Conservation (phyloP, 164 flowering plant species). For the Hamamelis virginiana region DNA sequence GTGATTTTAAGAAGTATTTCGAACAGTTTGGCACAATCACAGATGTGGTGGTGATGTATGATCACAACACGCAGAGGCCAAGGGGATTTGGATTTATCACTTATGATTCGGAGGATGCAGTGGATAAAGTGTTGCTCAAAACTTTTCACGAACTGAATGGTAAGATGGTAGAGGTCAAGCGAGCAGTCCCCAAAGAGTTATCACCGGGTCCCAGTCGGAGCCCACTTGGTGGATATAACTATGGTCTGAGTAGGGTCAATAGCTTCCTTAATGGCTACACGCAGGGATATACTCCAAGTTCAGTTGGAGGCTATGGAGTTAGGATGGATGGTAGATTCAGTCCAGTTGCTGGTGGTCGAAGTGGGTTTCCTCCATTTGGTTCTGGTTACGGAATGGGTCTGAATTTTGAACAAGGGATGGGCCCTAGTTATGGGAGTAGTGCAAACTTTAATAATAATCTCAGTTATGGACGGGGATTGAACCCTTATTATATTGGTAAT, state of each 20-base stretch:
- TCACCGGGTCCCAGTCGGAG: conserved; percentile 51
- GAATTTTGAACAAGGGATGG: conserved; percentile 44
- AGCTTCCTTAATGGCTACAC: conserved; percentile 42
- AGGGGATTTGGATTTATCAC: conserved; percentile 59
- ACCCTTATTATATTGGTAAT: conserved; percentile 44
- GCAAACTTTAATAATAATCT: conserved; percentile 36
- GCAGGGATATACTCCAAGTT: conserved; percentile 38
- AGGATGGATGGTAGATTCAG: conserved; percentile 51
- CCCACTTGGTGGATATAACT: conserved; percentile 47
- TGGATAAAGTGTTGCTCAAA: conserved; percentile 45
- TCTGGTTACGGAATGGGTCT: conserved; percentile 45
- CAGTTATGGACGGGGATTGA: conserved; percentile 44
- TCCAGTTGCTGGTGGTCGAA: conserved; percentile 42
- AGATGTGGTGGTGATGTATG: conserved; percentile 60
- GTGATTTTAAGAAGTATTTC: conserved; percentile 47
- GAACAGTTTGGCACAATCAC: conserved; percentile 54
- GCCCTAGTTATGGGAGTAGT: conserved; percentile 28
- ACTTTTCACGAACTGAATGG: conserved; percentile 57
- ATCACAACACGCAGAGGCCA: conserved; percentile 55
- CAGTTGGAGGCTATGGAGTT: conserved; percentile 42
- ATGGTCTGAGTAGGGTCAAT: conserved; percentile 43
- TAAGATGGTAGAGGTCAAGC: conserved; percentile 60
- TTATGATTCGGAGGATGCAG: conserved; percentile 54
- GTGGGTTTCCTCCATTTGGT: conserved; percentile 45
- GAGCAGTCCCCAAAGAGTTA: conserved; percentile 59